Percentiles rank a stretch among this genome's conserved stretches.
phyloP scores from a whole-genome alignment of 2,329 filamentous ascomycete genomes.

The Sarocladiaceae sp. region DNA sequence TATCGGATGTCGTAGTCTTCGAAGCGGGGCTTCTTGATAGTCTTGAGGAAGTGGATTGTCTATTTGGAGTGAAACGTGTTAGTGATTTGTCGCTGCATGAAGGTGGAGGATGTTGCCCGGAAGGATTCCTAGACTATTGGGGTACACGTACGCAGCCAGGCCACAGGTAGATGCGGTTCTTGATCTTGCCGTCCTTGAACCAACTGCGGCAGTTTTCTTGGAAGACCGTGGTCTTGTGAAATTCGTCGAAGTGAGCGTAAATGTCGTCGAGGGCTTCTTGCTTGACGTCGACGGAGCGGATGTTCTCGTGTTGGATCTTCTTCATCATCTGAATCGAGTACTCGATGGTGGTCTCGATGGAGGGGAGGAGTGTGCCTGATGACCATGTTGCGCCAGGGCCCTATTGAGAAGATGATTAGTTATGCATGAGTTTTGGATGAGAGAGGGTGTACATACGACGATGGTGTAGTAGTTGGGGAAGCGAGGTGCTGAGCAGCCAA shows the following conservation, averaged over 20 bases:
- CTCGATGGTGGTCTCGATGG: conserved; percentile 38
- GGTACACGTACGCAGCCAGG: conserved; percentile 24
- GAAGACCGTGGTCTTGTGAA: conserved; percentile 29
- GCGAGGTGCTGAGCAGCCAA: conserved; percentile 38
- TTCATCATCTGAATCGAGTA: conserved; percentile 33
- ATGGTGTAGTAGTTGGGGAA: conserved; percentile 42
- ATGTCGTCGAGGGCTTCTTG: conserved; percentile 29
- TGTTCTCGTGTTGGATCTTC: conserved; percentile 32
- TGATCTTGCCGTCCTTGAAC: conserved; percentile 29
- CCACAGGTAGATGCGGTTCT: conserved; percentile 29
- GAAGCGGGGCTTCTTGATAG: conserved; percentile 28
- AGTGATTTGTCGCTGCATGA: no score
- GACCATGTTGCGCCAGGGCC: conserved; percentile 38
- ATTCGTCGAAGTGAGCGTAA: conserved; percentile 26
- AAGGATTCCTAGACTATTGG: neutral
- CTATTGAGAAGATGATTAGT: conserved; percentile 5
- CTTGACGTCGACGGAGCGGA: conserved; percentile 28
- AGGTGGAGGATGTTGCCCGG: neutral
- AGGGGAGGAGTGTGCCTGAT: conserved; percentile 37
- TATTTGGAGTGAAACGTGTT: conserved; percentile 10
- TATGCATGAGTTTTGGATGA: neutral
- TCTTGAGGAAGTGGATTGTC: conserved; percentile 33
- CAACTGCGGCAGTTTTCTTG: conserved; percentile 27
- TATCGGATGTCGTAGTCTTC: conserved; percentile 28
- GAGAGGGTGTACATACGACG: conserved; percentile 16